phyloP scores from a whole-genome alignment of 208 protist genomes.

The Trypanosoma cruzi region DNA sequence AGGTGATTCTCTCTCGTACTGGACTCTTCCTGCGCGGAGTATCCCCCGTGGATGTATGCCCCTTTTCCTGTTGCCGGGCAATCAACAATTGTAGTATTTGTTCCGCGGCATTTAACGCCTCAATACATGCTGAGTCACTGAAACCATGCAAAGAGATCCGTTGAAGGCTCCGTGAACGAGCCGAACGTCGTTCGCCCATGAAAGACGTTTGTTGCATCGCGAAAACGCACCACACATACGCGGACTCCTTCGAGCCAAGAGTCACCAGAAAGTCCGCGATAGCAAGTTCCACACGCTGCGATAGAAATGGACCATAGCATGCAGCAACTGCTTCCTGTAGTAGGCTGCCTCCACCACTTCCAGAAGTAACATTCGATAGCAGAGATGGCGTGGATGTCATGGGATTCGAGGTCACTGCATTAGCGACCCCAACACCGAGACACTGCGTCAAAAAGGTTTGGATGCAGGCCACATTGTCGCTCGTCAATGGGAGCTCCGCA shows the following conservation, averaged over 20 bases:
- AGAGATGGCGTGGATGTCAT: background rate
- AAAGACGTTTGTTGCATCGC: slow-evolving; percentile 7
- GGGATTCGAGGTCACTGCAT: background rate
- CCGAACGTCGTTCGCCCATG: slow-evolving; percentile 14
- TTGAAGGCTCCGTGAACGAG: slow-evolving; percentile 10
- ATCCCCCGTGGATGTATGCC: background rate
- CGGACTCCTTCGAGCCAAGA: slow-evolving; percentile 47
- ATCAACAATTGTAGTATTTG: slow-evolving; percentile 46
- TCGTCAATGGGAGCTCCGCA: slow-evolving; percentile 34
- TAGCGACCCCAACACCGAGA: slow-evolving; percentile 3
- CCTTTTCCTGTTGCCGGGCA: background rate
- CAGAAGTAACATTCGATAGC: background rate
- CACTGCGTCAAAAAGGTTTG: slow-evolving; percentile 40
- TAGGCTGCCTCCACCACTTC: background rate
- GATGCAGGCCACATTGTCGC: slow-evolving; percentile 40
- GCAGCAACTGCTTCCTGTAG: slow-evolving; percentile 44
- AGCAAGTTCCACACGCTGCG: slow-evolving; percentile 52
- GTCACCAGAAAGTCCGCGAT: slow-evolving; percentile 63
- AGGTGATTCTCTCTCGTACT: background rate
- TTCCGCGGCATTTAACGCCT: slow-evolving; percentile 51
- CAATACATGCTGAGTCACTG: slow-evolving; percentile 45
- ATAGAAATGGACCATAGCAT: slow-evolving; percentile 50
- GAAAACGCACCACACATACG: slow-evolving; percentile 47
- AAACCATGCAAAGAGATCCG: slow-evolving; percentile 16
- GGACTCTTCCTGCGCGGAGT: background rate